phyloP scores from a whole-genome alignment of 2,329 filamentous ascomycete species.

The Trichoderma breve region DNA sequence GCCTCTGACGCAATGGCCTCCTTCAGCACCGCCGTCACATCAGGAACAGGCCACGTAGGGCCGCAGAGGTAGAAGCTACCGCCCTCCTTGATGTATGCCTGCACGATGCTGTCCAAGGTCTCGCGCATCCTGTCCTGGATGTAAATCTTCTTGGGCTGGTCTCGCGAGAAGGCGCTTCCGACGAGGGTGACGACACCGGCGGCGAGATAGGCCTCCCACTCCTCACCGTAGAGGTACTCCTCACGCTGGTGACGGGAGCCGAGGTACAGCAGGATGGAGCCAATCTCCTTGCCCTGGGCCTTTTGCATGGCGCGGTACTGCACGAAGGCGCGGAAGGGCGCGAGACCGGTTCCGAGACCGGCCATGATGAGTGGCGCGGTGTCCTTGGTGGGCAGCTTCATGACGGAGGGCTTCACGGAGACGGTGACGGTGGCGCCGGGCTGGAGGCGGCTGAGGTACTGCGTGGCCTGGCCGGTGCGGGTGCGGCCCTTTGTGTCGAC shows the following conservation, averaged over 20 bases:
- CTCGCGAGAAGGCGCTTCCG: slow-evolving; percentile 90
- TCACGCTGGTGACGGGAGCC: slow-evolving; percentile 95
- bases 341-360: slow-evolving; percentile 93
- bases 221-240: slow-evolving; percentile 97
- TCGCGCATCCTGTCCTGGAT: slow-evolving; percentile 98
- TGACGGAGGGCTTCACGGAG: slow-evolving; percentile 95
- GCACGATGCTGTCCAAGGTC: slow-evolving; percentile 75
- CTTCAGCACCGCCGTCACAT: slow-evolving; percentile 90
- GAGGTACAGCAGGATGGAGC: slow-evolving; percentile 91
- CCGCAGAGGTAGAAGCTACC: slow-evolving; percentile 97
- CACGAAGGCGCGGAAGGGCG: slow-evolving; percentile 98
- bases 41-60: slow-evolving; percentile 96
- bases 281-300: slow-evolving; percentile 93
- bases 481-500: slow-evolving; percentile 82
- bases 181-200: slow-evolving; percentile 93
- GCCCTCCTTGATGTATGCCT: slow-evolving; percentile 83
- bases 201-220: slow-evolving; percentile 97
- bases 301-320: slow-evolving; percentile 98
- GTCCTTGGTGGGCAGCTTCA: slow-evolving; percentile 90
- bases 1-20: slow-evolving; percentile 83
- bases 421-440: slow-evolving; percentile 80
- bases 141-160: slow-evolving; percentile 98
- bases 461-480: slow-evolving; percentile 89
- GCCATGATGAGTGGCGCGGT: slow-evolving; percentile 98
- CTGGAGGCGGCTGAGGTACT: slow-evolving; percentile 76